Conservation (phyloP, 192 early-diverging fungal genomes). For the Mortierella hygrophila region DNA sequence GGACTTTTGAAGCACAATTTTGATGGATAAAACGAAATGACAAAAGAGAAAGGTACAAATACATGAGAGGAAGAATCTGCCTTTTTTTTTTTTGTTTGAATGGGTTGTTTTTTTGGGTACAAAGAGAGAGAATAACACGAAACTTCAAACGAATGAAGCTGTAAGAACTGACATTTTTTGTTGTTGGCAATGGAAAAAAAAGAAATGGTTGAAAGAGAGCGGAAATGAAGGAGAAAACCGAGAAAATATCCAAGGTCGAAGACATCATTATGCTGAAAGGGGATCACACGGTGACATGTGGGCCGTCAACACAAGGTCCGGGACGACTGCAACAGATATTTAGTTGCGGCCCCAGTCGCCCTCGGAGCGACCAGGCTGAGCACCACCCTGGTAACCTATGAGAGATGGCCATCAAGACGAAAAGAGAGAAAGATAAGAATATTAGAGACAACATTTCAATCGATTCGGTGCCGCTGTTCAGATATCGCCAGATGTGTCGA, state of each 20-base stretch:
- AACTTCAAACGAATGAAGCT: background rate
- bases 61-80: conserved; percentile 33
- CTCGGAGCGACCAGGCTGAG: conserved; percentile 45
- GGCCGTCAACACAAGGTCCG: background rate
- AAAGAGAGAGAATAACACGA: conserved; percentile 5
- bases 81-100: conserved; percentile 5
- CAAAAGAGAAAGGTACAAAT: conserved; percentile 26
- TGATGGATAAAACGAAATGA: conserved; percentile 22
- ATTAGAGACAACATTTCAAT: no score
- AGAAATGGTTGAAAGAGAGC: background rate
- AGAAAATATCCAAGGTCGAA: background rate
- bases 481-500: background rate
- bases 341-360: conserved; percentile 42
- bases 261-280: background rate
- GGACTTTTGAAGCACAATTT: conserved; percentile 16
- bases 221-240: no score
- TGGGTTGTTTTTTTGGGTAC: background rate
- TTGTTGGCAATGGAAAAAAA: conserved; percentile 4
- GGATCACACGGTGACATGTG: background rate
- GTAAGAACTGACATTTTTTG: background rate
- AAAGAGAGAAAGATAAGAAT: background rate
- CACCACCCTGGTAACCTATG: conserved; percentile 10
- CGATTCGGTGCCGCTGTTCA: background rate
- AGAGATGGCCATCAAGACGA: background rate
- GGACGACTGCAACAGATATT: background rate